Conservation (phyloP, 169 alveolate species). For the Cryptosporidium sp. region DNA sequence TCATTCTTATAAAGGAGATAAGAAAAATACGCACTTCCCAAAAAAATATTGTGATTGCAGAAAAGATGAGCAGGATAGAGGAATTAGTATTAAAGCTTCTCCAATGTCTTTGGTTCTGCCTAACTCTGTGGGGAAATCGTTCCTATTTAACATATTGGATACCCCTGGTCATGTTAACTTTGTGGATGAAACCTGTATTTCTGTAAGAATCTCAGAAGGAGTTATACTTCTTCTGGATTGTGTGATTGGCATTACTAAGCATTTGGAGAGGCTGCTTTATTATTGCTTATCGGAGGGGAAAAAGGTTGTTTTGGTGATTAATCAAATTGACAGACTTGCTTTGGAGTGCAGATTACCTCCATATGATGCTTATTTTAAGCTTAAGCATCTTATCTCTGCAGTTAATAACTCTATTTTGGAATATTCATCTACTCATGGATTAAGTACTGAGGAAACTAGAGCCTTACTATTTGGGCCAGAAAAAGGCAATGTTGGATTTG, state of each 20-base stretch:
- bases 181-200: constrained; percentile 96
- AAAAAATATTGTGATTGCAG: constrained; percentile 95
- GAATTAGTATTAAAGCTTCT: constrained; percentile 94
- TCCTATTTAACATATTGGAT: constrained; percentile 91
- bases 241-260: constrained; percentile 95
- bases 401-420: constrained; percentile 14
- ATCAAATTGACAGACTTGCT: constrained; percentile 96
- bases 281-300: constrained; percentile 84
- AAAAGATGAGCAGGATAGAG: constrained; percentile 97
- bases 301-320: constrained; percentile 87
- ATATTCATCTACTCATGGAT: constrained; percentile 4
- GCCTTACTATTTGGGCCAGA: constrained; percentile 82
- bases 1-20: constrained; percentile 86
- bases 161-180: constrained; percentile 98
- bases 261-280: constrained; percentile 91
- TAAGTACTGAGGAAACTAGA: neutral
- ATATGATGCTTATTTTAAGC: constrained; percentile 98
- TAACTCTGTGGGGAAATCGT: constrained; percentile 88
- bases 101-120: constrained; percentile 96
- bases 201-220: constrained; percentile 96
- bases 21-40: constrained; percentile 70
- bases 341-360: constrained; percentile 98
- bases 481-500: constrained; percentile 95
- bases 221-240: constrained; percentile 95
- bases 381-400: constrained; percentile 79